Percentiles rank a stretch among this genome's conserved stretches.
Evolutionary conservation across 352 stramenopile species (phyloP).

Genomic region (Pythium folliculosum): DNA sequence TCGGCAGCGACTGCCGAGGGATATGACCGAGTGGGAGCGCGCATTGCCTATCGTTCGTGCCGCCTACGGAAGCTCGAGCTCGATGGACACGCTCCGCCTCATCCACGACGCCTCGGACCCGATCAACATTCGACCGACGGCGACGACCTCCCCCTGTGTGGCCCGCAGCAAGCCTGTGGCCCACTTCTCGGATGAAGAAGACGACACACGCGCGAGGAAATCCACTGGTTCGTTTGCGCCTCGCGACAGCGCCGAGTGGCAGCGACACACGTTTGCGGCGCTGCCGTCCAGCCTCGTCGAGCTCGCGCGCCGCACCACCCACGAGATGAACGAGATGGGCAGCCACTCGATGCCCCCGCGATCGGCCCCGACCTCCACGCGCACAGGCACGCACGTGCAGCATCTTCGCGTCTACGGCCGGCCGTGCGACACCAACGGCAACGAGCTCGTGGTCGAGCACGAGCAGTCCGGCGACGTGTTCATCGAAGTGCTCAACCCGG

Average conservation of each 20-base stretch:
- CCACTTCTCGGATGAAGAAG: conserved; percentile 20
- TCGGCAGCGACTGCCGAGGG: conserved; percentile 3
- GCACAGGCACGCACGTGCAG: conserved; percentile 49
- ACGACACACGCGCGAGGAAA: conserved; percentile 1
- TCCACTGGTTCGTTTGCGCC: conserved; percentile 19
- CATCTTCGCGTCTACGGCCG: conserved; percentile 56
- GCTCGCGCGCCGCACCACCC: conserved; percentile 15
- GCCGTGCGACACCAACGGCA: conserved; percentile 8
- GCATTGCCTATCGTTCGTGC: conserved; percentile 16
- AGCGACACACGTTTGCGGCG: conserved; percentile 29
- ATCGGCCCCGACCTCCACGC: conserved; percentile 16
- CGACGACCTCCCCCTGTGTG: conserved; percentile 24
- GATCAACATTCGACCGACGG: conserved; percentile 25
- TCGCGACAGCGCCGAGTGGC: conserved; percentile 11
- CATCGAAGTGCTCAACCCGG: conserved; percentile 43
- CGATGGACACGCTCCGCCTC: conserved; percentile 29
- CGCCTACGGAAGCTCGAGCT: conserved; percentile 23
- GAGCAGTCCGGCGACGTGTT: conserved; percentile 38
- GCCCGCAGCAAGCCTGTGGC: conserved; percentile 7
- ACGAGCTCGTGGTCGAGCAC: conserved; percentile 28
- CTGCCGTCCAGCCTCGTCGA: conserved; percentile 23
- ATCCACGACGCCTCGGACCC: conserved; percentile 26
- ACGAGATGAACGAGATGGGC: conserved; percentile 12
- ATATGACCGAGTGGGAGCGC: conserved; percentile 20
- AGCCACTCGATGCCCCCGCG: conserved; percentile 28